Evolutionary conservation across 2,329 filamentous ascomycete genomes (phyloP).

Genomic region (Fusarium sp.): DNA sequence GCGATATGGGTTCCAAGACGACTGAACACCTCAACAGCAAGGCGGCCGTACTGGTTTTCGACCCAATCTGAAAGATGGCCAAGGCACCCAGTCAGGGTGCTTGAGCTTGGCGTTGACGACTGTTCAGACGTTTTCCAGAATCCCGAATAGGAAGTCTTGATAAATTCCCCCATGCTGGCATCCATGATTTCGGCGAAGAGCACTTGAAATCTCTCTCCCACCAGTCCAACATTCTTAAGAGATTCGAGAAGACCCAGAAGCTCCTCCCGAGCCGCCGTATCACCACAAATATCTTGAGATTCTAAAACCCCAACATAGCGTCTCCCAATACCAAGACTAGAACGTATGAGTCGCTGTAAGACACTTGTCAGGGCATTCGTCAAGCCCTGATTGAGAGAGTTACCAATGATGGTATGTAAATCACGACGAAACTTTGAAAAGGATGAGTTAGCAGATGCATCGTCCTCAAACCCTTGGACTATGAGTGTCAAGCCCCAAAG

Average conservation of each 20-base stretch:
- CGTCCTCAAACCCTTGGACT: slow-evolving; percentile 54
- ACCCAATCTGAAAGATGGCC: slow-evolving; percentile 71
- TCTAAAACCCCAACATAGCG: slow-evolving; percentile 19
- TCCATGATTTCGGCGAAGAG: slow-evolving; percentile 77
- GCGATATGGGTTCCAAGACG: slow-evolving; percentile 56
- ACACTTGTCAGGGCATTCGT: slow-evolving; percentile 63
- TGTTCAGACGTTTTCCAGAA: slow-evolving; percentile 58
- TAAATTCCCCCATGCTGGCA: slow-evolving; percentile 68
- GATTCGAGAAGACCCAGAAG: slow-evolving; percentile 65
- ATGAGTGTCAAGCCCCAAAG: slow-evolving; percentile 63
- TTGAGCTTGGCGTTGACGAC: slow-evolving; percentile 12
- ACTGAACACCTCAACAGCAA: slow-evolving; percentile 68
- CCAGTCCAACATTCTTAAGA: slow-evolving; percentile 71
- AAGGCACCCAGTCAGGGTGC: slow-evolving; percentile 62
- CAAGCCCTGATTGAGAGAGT: slow-evolving; percentile 65
- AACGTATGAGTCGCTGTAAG: slow-evolving; percentile 60
- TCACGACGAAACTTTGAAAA: slow-evolving; percentile 65
- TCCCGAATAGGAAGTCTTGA: slow-evolving; percentile 68
- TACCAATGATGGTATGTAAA: slow-evolving; percentile 70
- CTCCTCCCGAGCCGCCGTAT: slow-evolving; percentile 55
- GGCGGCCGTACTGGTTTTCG: slow-evolving; percentile 69
- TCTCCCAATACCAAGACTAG: slow-evolving; percentile 52
- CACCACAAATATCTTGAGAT: slow-evolving; percentile 39
- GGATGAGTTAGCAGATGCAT: slow-evolving; percentile 48
- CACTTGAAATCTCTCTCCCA: slow-evolving; percentile 73